Evolutionary conservation across 2,329 filamentous ascomycete species (phyloP).

Genomic region (Arthrobotrys musiformis): DNA sequence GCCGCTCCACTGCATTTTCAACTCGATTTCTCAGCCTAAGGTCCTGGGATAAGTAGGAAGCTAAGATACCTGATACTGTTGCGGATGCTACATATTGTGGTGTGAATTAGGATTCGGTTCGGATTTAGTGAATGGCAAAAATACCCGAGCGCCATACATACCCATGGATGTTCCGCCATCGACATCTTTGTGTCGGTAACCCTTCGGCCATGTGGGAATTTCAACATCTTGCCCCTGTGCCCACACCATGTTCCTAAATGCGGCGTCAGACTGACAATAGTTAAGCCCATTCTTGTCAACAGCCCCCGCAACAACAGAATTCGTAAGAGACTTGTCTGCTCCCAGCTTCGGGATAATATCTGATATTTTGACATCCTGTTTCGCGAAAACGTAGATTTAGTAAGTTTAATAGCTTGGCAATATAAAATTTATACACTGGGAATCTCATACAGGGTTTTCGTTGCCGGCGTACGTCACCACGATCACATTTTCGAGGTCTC

Average conservation of each 20-base stretch:
- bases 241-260: neutral
- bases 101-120: neutral
- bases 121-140: neutral
- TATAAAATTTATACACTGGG: neutral
- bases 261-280: neutral
- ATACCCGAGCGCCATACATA: neutral
- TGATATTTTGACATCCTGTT: neutral
- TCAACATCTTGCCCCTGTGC: neutral
- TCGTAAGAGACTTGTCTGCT: neutral
- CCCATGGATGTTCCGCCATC: neutral
- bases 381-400: neutral
- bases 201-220: neutral
- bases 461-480: conserved; percentile 15
- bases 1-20: neutral
- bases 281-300: neutral
- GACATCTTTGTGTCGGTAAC: neutral
- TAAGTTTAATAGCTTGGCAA: neutral
- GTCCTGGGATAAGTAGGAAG: neutral
- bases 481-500: conserved; percentile 15
- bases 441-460: neutral
- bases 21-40: neutral
- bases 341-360: neutral
- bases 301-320: neutral
- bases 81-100: neutral
- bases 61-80: conserved; percentile 9